These are phyloP conservation scores for Populus hybrid DNA, from an alignment of 441 rosid species.

Conservation along the genomic window DNA sequence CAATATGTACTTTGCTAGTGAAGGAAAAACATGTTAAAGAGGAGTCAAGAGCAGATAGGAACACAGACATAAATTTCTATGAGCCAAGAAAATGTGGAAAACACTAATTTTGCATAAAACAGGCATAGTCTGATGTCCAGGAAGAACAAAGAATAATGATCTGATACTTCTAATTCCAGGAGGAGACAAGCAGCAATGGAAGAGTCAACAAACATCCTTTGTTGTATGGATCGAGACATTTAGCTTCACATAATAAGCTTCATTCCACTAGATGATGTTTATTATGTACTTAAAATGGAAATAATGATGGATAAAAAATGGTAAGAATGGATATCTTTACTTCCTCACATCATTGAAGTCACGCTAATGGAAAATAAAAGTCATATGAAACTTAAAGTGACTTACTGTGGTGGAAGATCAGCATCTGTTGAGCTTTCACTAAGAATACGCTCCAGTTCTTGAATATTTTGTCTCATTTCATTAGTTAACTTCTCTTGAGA, in stretches of 20 bases:
- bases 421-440: conserved; percentile 78
- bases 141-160: neutral
- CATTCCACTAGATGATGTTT: neutral
- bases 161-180: neutral
- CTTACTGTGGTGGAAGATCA: conserved; percentile 87
- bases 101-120: neutral
- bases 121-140: neutral
- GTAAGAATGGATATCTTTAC: neutral
- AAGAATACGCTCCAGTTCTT: conserved; percentile 83
- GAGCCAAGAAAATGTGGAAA: neutral
- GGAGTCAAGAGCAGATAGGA: neutral
- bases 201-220: neutral
- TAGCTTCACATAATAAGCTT: neutral
- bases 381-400: conserved; percentile 23
- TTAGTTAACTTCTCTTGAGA: conserved; percentile 62
- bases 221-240: neutral
- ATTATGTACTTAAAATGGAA: neutral
- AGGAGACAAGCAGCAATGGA: neutral
- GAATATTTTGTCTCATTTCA: conserved; percentile 85
- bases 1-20: neutral
- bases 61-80: neutral
- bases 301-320: neutral
- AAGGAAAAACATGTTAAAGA: neutral
- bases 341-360: neutral
- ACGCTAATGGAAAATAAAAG: conserved; percentile 5